phyloP scores from a whole-genome alignment of 495 filamentous ascomycete genomes.

The Penicillium desertorum region DNA sequence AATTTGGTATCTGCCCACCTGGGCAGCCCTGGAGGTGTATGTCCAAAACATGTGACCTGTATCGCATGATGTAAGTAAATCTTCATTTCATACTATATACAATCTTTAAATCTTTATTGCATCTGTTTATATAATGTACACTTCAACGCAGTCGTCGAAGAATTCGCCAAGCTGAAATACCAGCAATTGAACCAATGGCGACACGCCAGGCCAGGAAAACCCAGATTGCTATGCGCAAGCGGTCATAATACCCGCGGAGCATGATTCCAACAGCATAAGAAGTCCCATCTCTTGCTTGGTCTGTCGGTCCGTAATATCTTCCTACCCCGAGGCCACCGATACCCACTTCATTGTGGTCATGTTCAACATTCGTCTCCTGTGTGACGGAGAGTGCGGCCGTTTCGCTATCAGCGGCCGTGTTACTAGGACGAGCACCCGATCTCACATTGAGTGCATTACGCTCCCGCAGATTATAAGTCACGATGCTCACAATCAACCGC shows the following conservation, averaged over 20 bases:
- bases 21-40: too few species aligned
- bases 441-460: conserved; percentile 49
- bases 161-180: conserved; percentile 34
- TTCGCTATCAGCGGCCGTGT: conserved; percentile 45
- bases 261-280: conserved; percentile 58
- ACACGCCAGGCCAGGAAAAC: conserved; percentile 47
- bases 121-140: conserved; percentile 12
- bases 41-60: background rate
- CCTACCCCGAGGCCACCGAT: conserved; percentile 50
- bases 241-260: conserved; percentile 69
- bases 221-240: conserved; percentile 58
- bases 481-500: conserved; percentile 55
- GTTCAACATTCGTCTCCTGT: conserved; percentile 16
- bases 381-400: conserved; percentile 43
- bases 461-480: conserved; percentile 61
- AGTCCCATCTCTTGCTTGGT: conserved; percentile 28
- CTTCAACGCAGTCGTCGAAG: conserved; percentile 27
- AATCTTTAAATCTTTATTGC: background rate
- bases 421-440: conserved; percentile 37
- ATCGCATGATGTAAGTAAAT: background rate
- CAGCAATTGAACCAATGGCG: conserved; percentile 34
- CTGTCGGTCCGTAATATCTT: conserved; percentile 40
- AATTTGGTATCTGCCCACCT: background rate
- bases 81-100: background rate
- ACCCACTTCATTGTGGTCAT: conserved; percentile 45